Base-by-base conservation (phyloP, 345 rosid species). In the Anastatica hierochuntica region DNA sequence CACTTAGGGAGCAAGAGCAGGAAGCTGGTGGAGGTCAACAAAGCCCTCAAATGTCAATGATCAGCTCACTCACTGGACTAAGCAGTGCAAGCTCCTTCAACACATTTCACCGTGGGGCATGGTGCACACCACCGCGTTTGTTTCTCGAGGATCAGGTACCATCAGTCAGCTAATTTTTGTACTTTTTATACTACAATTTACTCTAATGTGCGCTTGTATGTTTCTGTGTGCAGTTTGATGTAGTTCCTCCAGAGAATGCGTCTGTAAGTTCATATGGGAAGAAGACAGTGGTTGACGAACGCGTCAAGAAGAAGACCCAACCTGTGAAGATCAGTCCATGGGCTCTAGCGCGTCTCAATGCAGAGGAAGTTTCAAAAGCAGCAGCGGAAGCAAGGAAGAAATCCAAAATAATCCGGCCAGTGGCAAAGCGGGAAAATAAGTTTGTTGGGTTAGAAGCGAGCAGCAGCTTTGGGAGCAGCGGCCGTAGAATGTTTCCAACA, bases 91-190 rank as follows among this genome's bases (percentile, higher is more conserved):
- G 98, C 70, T 92, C 98, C 52, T 85, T 88, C 66, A 74, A 85
- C 14, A 85, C 97, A 33, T 85, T 88, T 77, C 95, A 82, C 43
- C 79, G 97, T 10, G 95, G 90, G 35, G 95, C 97, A 14, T 88
- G 98, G 98, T 92, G 98, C 69, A 92, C 98, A 27, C 98, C 98
- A 2, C 98, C 98, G 0, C 84, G 88, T 10, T 70, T 85, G 44
- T 88, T 92, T 73, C 82, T 92, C 10, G 98, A 92, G 73, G 98
- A 92, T 75, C 98, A 88, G n/a, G n/a, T n/a, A n/a, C n/a, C n/a
- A n/a, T n/a, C n/a, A n/a, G n/a, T n/a, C n/a, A n/a, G n/a, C n/a
- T n/a, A n/a, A n/a, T n/a, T n/a, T n/a, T n/a, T n/a, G n/a, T n/a
- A 15, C 43, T 35, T 40, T 13, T 16, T 48, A 3, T 17, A 15